These are phyloP conservation scores for Cercospora zeina DNA, from an alignment of 2,329 filamentous ascomycete species.

Conservation along the genomic window DNA sequence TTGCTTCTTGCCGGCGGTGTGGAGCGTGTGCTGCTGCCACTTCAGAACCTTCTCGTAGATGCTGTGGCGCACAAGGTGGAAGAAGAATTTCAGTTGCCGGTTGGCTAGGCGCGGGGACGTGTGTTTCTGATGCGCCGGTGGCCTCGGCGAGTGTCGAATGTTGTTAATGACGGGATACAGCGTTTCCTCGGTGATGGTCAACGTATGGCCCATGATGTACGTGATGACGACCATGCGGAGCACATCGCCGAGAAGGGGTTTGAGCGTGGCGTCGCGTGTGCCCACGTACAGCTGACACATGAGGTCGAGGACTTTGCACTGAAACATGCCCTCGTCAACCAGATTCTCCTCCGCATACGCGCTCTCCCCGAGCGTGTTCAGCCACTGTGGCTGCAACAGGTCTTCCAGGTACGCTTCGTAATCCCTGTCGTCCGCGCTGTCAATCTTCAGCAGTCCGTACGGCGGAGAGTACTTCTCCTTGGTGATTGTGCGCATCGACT, in stretches of 20 bases:
- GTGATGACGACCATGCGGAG: conserved; percentile 51
- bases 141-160: conserved; percentile 43
- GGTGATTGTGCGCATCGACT: conserved; percentile 31
- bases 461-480: conserved; percentile 48
- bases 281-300: conserved; percentile 41
- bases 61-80: conserved; percentile 46
- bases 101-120: conserved; percentile 50
- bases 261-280: conserved; percentile 39
- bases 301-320: conserved; percentile 45
- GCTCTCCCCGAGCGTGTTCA: conserved; percentile 46
- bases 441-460: conserved; percentile 49
- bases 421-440: conserved; percentile 46
- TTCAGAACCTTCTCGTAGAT: conserved; percentile 49
- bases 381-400: conserved; percentile 44
- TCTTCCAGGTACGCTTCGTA: conserved; percentile 50
- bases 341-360: conserved; percentile 49
- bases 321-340: conserved; percentile 44
- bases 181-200: conserved; percentile 47
- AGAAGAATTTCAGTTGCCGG: conserved; percentile 54
- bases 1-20: conserved; percentile 45
- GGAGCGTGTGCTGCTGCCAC: conserved; percentile 51
- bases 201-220: conserved; percentile 52
- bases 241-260: conserved; percentile 47
- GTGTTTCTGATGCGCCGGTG: conserved; percentile 27
- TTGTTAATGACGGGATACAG: conserved; percentile 42